Evolutionary conservation across 495 filamentous ascomycete genomes (phyloP).

Genomic region (Aspergillus sparsus): DNA sequence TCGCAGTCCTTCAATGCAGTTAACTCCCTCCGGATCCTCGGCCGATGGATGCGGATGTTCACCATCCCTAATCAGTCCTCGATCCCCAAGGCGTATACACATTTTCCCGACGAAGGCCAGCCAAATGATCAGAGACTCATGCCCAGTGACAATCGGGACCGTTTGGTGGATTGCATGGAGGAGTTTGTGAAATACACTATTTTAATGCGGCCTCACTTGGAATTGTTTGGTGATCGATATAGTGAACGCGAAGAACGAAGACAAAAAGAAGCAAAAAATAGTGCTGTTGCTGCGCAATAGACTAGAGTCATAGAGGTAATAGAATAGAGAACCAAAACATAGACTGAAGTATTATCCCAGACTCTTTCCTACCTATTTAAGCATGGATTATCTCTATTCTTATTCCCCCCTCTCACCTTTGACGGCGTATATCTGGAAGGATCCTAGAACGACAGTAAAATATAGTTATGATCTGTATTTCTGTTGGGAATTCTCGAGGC

Average conservation of each 20-base stretch:
- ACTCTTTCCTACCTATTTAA: too few relatives aligned
- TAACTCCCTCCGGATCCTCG: constrained; percentile 68
- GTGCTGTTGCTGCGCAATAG: too few relatives aligned
- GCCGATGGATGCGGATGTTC: constrained; percentile 80
- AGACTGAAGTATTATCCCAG: too few relatives aligned
- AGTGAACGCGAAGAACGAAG: constrained; percentile 53
- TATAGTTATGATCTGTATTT: background rate
- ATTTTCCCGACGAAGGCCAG: constrained; percentile 58
- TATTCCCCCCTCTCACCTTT: constrained; percentile 8
- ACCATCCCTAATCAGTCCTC: constrained; percentile 69
- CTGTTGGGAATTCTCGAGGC: background rate
- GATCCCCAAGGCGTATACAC: constrained; percentile 64
- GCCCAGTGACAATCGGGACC: constrained; percentile 62
- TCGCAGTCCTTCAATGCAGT: constrained; percentile 74
- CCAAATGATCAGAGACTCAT: constrained; percentile 57
- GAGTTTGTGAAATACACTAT: constrained; percentile 76
- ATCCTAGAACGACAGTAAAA: constrained; percentile 9
- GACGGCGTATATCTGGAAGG: constrained; percentile 23
- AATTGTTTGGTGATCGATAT: constrained; percentile 64
- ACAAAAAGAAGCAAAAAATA: too few relatives aligned
- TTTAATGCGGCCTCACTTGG: constrained; percentile 62
- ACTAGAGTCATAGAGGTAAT: too few relatives aligned
- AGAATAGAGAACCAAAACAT: too few relatives aligned
- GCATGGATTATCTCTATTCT: too few relatives aligned
- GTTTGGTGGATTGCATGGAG: constrained; percentile 76